Evolutionary conservation across 192 early-diverging fungal genomes (phyloP).

Genomic region (Funneliformis mosseae): DNA sequence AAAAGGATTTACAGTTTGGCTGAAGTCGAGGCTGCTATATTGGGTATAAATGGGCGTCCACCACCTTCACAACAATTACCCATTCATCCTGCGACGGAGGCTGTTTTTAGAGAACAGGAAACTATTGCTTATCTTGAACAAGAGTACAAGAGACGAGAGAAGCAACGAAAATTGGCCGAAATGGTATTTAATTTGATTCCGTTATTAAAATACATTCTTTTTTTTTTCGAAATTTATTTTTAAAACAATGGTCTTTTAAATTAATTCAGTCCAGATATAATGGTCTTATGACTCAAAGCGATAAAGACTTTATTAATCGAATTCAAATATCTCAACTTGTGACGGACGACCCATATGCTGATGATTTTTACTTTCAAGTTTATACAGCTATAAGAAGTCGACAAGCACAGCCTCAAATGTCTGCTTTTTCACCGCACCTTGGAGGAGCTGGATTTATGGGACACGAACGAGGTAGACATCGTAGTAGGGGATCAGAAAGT

Average conservation of each 20-base stretch:
- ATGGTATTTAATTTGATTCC: constrained; percentile 29
- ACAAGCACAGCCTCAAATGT: constrained; percentile 41
- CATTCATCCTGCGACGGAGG: constrained; percentile 41
- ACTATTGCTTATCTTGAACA: constrained; percentile 20
- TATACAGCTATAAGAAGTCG: constrained; percentile 73
- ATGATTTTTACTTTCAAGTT: constrained; percentile 97
- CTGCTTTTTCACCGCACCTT: constrained; percentile 23
- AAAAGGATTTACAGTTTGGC: constrained; percentile 69
- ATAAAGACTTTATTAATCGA: constrained; percentile 92
- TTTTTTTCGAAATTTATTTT: not conserved
- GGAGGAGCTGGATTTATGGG: constrained; percentile 40
- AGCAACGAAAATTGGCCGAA: constrained; percentile 26
- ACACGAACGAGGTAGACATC: constrained; percentile 45
- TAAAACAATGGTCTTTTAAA: not conserved
- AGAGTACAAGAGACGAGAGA: constrained; percentile 42
- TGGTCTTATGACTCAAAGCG: constrained; percentile 88
- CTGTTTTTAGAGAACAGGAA: constrained; percentile 11
- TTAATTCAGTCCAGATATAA: constrained; percentile 71
- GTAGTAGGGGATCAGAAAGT: constrained; percentile 49
- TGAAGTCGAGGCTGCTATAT: constrained; percentile 69
- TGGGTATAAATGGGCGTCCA: constrained; percentile 42
- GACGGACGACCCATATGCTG: constrained; percentile 86
- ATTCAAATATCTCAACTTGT: constrained; percentile 96
- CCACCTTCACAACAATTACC: constrained; percentile 42
- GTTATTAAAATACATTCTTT: not conserved